These are phyloP conservation scores for Nemania sp. DNA, from an alignment of 2,329 filamentous ascomycete species.

Conservation along the genomic window DNA sequence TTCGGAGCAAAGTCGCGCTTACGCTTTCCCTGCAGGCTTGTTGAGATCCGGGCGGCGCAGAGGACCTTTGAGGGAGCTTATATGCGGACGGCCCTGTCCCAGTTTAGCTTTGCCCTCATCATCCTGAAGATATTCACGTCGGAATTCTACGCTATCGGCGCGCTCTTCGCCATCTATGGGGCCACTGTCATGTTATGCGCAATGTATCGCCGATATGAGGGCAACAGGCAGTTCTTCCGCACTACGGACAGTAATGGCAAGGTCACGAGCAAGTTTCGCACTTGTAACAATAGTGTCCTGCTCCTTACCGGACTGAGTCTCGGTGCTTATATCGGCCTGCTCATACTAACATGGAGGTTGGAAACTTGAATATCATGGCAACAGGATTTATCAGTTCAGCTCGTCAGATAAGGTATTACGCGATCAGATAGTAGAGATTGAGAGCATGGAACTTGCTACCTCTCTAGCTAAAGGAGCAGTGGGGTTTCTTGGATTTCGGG, in stretches of 20 bases:
- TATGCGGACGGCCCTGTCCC: constrained; percentile 88
- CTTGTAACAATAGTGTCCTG: constrained; percentile 64
- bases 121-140: constrained; percentile 95
- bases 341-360: constrained; percentile 58
- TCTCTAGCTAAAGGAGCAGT: no score
- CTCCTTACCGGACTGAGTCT: constrained; percentile 61
- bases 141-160: constrained; percentile 97
- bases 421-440: no score
- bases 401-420: no score
- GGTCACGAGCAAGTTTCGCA: constrained; percentile 61
- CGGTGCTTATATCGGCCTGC: constrained; percentile 58
- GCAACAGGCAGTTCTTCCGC: constrained; percentile 91
- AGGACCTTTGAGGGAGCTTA: constrained; percentile 97
- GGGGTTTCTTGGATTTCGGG: no score
- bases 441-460: no score
- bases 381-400: no score
- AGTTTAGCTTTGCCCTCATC: constrained; percentile 93
- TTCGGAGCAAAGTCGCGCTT: constrained; percentile 4
- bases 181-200: constrained; percentile 81
- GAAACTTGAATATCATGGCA: constrained; percentile 26
- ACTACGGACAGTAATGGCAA: constrained; percentile 50
- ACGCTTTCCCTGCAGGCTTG: constrained; percentile 56
- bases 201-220: constrained; percentile 84
- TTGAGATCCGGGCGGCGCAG: constrained; percentile 93
- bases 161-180: constrained; percentile 90